Conservation (phyloP, 495 filamentous ascomycete genomes). For the Apodospora peruviana region DNA sequence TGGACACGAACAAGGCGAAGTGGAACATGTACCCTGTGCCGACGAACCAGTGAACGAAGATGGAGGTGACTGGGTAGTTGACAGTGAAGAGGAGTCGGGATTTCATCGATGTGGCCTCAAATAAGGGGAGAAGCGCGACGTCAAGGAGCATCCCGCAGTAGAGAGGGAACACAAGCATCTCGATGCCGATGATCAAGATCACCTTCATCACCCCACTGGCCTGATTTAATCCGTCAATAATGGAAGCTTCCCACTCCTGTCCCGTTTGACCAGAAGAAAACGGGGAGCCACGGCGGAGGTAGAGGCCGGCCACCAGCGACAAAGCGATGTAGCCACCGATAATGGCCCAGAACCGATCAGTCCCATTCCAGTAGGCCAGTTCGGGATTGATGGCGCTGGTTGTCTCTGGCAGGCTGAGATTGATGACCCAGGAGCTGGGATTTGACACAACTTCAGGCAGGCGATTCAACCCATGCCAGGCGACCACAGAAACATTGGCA, state of each 20-base stretch:
- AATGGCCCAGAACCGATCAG: conserved; percentile 74
- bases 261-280: conserved; percentile 59
- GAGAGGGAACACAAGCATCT: conserved; percentile 96
- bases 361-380: conserved; percentile 69
- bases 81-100: conserved; percentile 72
- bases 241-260: conserved; percentile 66
- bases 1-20: conserved; percentile 95
- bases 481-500: conserved; percentile 3
- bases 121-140: conserved; percentile 80
- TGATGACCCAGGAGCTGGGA: conserved; percentile 45
- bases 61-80: conserved; percentile 72
- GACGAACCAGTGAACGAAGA: conserved; percentile 98
- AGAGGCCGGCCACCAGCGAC: conserved; percentile 66
- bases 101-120: conserved; percentile 67
- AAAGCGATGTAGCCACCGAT: conserved; percentile 73
- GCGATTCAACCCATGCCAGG: conserved; percentile 9
- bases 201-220: conserved; percentile 97
- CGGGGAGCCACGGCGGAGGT: conserved; percentile 63
- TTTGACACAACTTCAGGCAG: conserved; percentile 15
- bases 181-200: conserved; percentile 95
- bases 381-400: conserved; percentile 46
- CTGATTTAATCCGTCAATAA: conserved; percentile 83
- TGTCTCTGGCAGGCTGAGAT: conserved; percentile 37
- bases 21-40: conserved; percentile 99
- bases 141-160: conserved; percentile 94